phyloP scores from a whole-genome alignment of 2,329 filamentous ascomycete species.

The Amesomyces nigricolor region DNA sequence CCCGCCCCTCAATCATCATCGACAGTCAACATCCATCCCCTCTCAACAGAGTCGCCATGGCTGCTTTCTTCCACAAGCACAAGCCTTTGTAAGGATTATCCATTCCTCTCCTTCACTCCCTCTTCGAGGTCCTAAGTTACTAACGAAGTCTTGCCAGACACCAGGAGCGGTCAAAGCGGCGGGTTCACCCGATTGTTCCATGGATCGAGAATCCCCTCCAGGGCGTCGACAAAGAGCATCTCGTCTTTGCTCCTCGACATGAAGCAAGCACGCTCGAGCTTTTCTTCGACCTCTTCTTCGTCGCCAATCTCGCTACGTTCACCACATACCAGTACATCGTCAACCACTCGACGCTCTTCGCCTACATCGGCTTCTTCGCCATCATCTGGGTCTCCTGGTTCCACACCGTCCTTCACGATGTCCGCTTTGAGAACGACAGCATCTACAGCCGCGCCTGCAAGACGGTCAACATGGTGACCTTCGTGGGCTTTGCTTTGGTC shows the following conservation, averaged over 20 bases:
- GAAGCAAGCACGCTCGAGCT: conserved; percentile 20
- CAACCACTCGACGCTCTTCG: conserved; percentile 20
- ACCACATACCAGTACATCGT: conserved; percentile 20
- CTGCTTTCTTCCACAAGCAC: no score
- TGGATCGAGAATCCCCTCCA: conserved; percentile 23
- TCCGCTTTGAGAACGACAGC: no score
- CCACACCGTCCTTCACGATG: conserved; percentile 20
- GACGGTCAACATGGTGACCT: no score
- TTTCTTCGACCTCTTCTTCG: conserved; percentile 22
- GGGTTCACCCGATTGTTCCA: conserved; percentile 16
- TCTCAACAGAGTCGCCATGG: no score
- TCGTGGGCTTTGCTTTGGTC: no score
- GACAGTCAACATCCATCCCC: no score
- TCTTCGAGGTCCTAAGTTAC: no score
- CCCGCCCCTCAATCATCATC: no score
- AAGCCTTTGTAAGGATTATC: no score
- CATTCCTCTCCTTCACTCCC: no score
- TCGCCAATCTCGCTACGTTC: conserved; percentile 21
- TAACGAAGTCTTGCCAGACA: conserved; percentile 25
- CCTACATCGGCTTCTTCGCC: conserved; percentile 22
- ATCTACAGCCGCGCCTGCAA: no score
- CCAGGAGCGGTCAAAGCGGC: conserved; percentile 8
- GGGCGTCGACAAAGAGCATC: conserved; percentile 19
- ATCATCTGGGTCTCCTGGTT: conserved; percentile 22
- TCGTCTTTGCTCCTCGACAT: conserved; percentile 19